Percentiles rank a stretch among this genome's conserved stretches.
Conservation (phyloP, 2,329 filamentous ascomycete species). For the Exophiala sp. region DNA sequence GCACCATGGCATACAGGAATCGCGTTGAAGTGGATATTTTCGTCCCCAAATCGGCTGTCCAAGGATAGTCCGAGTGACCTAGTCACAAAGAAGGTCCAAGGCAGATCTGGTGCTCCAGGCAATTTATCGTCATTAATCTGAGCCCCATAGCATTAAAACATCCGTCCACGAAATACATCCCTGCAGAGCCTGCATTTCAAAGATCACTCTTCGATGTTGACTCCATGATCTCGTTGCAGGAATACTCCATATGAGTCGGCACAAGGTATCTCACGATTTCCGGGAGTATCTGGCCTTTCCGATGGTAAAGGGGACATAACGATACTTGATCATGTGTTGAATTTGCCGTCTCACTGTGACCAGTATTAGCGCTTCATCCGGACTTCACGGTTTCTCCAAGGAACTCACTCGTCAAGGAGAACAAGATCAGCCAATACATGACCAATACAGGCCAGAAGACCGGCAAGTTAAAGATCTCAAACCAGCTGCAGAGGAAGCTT, state of each 20-base stretch:
- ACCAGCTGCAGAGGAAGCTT: slow-evolving; percentile 84
- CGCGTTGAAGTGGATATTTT: slow-evolving; percentile 5
- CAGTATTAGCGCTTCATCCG: slow-evolving; percentile 9
- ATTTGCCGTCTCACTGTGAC: slow-evolving; percentile 90
- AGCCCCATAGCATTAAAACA: neutral
- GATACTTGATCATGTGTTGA: slow-evolving; percentile 99
- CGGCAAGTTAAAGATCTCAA: slow-evolving; percentile 87
- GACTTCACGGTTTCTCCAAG: neutral
- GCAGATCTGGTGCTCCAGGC: neutral
- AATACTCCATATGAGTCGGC: neutral
- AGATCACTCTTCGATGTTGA: neutral
- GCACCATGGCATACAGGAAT: neutral
- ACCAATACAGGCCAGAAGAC: slow-evolving; percentile 99
- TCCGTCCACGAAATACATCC: slow-evolving; percentile 5
- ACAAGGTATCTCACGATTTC: slow-evolving; percentile 14
- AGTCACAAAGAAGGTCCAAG: neutral
- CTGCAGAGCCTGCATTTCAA: slow-evolving; percentile 2
- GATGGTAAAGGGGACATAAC: slow-evolving; percentile 89
- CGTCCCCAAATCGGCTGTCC: slow-evolving; percentile 8
- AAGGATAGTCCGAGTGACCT: neutral
- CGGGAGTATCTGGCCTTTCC: slow-evolving; percentile 72
- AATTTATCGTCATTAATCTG: neutral
- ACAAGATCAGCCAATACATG: slow-evolving; percentile 97
- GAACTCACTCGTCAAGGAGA: slow-evolving; percentile 82
- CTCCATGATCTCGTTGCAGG: neutral